Evolutionary conservation across 2,329 filamentous ascomycete genomes (phyloP).

Genomic region (Xylaria sp.): DNA sequence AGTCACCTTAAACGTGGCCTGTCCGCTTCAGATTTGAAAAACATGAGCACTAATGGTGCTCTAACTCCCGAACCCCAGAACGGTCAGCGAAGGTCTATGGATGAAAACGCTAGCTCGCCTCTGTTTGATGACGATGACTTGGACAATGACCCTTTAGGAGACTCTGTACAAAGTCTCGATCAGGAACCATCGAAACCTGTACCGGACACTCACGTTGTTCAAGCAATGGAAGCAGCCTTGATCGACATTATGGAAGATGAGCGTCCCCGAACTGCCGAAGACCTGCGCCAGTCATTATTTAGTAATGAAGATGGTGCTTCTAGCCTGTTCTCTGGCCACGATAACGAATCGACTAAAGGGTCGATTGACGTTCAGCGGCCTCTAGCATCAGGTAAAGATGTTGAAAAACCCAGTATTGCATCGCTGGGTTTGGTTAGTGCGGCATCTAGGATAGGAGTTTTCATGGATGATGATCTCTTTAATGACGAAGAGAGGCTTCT

Average conservation of each 20-base stretch:
- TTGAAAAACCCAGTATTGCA: slow-evolving; percentile 84
- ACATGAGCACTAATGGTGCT: slow-evolving; percentile 52
- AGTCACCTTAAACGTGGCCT: slow-evolving; percentile 54
- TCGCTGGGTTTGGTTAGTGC: slow-evolving; percentile 91
- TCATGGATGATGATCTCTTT: slow-evolving; percentile 92
- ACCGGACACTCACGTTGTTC: slow-evolving; percentile 83
- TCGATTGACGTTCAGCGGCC: slow-evolving; percentile 53
- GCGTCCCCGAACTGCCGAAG: slow-evolving; percentile 70
- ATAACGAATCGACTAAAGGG: slow-evolving; percentile 65
- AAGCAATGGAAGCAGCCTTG: slow-evolving; percentile 91
- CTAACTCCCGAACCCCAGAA: slow-evolving; percentile 55
- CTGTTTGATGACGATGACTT: slow-evolving; percentile 86
- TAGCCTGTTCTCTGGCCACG: slow-evolving; percentile 63
- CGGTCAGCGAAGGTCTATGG: slow-evolving; percentile 73
- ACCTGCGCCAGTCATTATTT: slow-evolving; percentile 75
- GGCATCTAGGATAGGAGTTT: slow-evolving; percentile 89
- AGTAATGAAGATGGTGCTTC: slow-evolving; percentile 63
- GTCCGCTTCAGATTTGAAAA: slow-evolving; percentile 61
- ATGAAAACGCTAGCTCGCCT: slow-evolving; percentile 66
- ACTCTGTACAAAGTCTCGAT: slow-evolving; percentile 83
- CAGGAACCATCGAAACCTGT: slow-evolving; percentile 71
- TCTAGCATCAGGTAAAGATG: slow-evolving; percentile 55
- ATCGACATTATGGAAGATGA: slow-evolving; percentile 91
- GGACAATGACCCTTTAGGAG: slow-evolving; percentile 75
- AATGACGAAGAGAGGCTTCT: slow-evolving; percentile 87